Base-by-base conservation (phyloP, 1,284 basidiomycete species). In the Mrakiaceae sp. region DNA sequence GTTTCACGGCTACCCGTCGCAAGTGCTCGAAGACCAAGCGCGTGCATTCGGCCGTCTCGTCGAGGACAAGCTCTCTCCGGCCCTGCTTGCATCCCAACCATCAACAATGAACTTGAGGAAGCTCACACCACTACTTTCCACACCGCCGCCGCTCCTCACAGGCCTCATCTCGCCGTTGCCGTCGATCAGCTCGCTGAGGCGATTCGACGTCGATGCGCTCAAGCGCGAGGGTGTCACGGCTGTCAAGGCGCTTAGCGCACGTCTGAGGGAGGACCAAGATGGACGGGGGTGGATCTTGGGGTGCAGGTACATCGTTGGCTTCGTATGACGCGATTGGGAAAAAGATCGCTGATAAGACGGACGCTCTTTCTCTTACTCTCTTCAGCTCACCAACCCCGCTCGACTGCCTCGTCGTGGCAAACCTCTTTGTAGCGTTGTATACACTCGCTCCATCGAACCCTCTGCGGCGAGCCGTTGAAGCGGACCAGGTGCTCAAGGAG, bases 11-110 rank as follows among this genome's bases (percentile, higher is more conserved):
- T 66, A 66, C 56, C 60, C 60, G 4, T 58, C 59, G 2, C 43
- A n/a, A 7, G 46, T 49, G 12, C 49, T 58, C n/a, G 60, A 57
- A 44, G 40, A 43, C 10, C 58, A 66, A 54, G 64, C 64, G 11
- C 59, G 53, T 43, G 48, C 60, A 7, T 66, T 66, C 49, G 64
- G 64, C 27, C 64, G 64, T 12, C 56, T 66, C 8, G 55, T 56
- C 9, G 60, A 61, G 10, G 52, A 60, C n/a, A 50, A 60, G 43
- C 55, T 66, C 54, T 43, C 46, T 5, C 64, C 58, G 6, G 59
- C 64, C 3, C 54, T 52, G 40, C 48, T 66, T 9, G 64, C 64
- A 2, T 66, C 64, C 47, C 47, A 56, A 3, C 55, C 64, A 4
- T 46, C 59, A 2, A 27, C 60, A 3, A 9, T n/a, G 8, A 57